A percentile compares a stretch with the other conserved stretches of the same genome.
These are phyloP conservation scores for Curvularia spicifera DNA, from an alignment of 2,329 filamentous ascomycete species.

Conservation along the genomic window DNA sequence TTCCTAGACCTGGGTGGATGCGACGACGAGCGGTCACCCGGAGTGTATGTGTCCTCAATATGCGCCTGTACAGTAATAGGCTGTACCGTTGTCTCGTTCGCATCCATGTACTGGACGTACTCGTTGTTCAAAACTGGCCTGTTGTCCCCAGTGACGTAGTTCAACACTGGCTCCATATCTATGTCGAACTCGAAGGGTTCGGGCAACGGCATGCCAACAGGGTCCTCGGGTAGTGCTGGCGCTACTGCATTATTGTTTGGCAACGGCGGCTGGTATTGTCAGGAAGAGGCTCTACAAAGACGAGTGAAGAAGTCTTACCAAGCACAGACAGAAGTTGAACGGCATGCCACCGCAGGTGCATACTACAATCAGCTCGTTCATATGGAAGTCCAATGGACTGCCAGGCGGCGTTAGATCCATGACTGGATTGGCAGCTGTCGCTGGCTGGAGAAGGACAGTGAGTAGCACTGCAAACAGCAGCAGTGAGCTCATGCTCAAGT, in stretches of 20 bases:
- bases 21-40: slow-evolving; percentile 34
- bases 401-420: slow-evolving; percentile 32
- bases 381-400: slow-evolving; percentile 29
- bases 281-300: slow-evolving; percentile 1
- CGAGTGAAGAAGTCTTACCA: slow-evolving; percentile 20
- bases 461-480: slow-evolving; percentile 37
- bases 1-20: slow-evolving; percentile 8
- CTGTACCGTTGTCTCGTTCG: slow-evolving; percentile 38
- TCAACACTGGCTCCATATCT: slow-evolving; percentile 9
- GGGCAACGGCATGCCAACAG: slow-evolving; percentile 9
- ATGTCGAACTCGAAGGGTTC: slow-evolving; percentile 10
- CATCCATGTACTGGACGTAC: slow-evolving; percentile 25
- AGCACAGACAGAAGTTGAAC: slow-evolving; percentile 27
- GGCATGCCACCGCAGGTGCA: slow-evolving; percentile 36
- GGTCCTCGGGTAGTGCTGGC: slow-evolving; percentile 2
- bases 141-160: slow-evolving; percentile 10
- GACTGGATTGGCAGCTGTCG: slow-evolving; percentile 32
- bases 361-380: slow-evolving; percentile 36
- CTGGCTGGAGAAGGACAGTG: slow-evolving; percentile 35
- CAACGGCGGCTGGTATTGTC: slow-evolving; percentile 24
- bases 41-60: slow-evolving; percentile 39
- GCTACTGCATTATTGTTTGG: slow-evolving; percentile 11
- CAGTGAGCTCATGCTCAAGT: slow-evolving; percentile 40
- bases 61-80: slow-evolving; percentile 35
- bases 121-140: slow-evolving; percentile 19